Percentiles rank a stretch among this genome's conserved stretches.
These are phyloP conservation scores for Usnea hakonensis DNA, from an alignment of 495 filamentous ascomycete species.

Conservation along the genomic window DNA sequence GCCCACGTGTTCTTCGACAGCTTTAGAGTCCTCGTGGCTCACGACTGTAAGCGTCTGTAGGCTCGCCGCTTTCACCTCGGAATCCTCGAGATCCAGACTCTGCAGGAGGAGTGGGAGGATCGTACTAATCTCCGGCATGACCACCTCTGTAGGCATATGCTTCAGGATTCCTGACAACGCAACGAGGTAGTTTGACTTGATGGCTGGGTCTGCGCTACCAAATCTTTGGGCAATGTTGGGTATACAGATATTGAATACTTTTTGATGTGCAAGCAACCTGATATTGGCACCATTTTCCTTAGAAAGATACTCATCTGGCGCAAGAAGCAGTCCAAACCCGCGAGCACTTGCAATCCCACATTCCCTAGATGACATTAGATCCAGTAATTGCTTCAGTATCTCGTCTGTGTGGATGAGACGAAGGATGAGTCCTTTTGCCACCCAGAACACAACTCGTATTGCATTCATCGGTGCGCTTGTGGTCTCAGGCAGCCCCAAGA, in stretches of 20 bases:
- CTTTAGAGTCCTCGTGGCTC: constrained; percentile 49
- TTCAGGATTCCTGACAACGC: constrained; percentile 59
- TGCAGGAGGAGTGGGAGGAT: constrained; percentile 64
- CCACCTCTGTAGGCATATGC: constrained; percentile 50
- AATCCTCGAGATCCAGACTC: constrained; percentile 53
- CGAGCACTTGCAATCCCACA: constrained; percentile 42
- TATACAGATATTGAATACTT: constrained; percentile 53
- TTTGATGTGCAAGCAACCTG: constrained; percentile 57
- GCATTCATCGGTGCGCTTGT: constrained; percentile 18
- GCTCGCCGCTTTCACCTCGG: constrained; percentile 53
- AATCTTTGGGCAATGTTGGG: constrained; percentile 51
- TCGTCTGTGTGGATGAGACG: constrained; percentile 43
- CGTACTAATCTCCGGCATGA: constrained; percentile 50
- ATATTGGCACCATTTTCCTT: constrained; percentile 56
- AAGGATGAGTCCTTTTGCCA: constrained; percentile 47
- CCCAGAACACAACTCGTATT: constrained; percentile 42
- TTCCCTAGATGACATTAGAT: constrained; percentile 46
- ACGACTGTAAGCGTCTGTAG: constrained; percentile 54
- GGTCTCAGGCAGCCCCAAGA: constrained; percentile 19
- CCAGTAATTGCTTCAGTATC: constrained; percentile 44
- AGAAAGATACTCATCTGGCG: constrained; percentile 57
- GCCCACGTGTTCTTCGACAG: constrained; percentile 50
- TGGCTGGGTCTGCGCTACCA: constrained; percentile 38
- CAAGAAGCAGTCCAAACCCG: constrained; percentile 54
- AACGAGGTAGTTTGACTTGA: constrained; percentile 56